A percentile compares a stretch with the other conserved stretches of the same genome.
Conservation (phyloP, 2,329 filamentous ascomycete genomes). For the Colletotrichum tamarilloi region DNA sequence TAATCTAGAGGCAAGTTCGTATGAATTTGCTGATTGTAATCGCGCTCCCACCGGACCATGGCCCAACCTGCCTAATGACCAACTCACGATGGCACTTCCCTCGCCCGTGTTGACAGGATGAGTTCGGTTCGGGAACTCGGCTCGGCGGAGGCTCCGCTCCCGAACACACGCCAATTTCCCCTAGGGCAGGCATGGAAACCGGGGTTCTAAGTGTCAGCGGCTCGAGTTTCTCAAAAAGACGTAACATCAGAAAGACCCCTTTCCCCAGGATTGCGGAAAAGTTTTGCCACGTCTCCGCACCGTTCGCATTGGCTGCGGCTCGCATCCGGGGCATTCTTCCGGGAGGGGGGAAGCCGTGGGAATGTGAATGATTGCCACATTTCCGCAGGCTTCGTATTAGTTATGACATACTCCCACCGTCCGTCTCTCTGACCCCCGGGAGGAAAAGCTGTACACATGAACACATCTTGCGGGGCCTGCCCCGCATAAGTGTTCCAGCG, state of each 20-base stretch:
- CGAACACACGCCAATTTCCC: not conserved
- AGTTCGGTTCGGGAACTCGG: not conserved
- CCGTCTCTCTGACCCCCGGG: not conserved
- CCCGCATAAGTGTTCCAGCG: not conserved
- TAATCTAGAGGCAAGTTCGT: no score
- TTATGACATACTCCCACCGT: conserved; percentile 8
- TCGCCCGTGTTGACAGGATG: not conserved
- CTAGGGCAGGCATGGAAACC: not conserved
- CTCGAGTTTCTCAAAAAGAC: conserved; percentile 1
- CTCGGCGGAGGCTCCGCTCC: not conserved
- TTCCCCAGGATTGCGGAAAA: conserved; percentile 17
- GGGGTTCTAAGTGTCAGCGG: not conserved
- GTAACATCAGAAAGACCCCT: not conserved
- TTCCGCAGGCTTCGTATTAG: conserved; percentile 19
- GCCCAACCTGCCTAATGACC: not conserved
- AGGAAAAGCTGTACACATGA: not conserved
- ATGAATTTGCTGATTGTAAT: not conserved
- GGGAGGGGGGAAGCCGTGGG: not conserved
- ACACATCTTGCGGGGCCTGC: not conserved
- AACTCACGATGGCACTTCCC: not conserved
- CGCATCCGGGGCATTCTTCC: not conserved
- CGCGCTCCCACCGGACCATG: not conserved
- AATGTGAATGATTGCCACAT: not conserved
- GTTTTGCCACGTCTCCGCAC: conserved; percentile 7
- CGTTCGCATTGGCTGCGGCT: not conserved